phyloP scores from a whole-genome alignment of 495 filamentous ascomycete species.

The Staphylotrichum tortipilum region DNA sequence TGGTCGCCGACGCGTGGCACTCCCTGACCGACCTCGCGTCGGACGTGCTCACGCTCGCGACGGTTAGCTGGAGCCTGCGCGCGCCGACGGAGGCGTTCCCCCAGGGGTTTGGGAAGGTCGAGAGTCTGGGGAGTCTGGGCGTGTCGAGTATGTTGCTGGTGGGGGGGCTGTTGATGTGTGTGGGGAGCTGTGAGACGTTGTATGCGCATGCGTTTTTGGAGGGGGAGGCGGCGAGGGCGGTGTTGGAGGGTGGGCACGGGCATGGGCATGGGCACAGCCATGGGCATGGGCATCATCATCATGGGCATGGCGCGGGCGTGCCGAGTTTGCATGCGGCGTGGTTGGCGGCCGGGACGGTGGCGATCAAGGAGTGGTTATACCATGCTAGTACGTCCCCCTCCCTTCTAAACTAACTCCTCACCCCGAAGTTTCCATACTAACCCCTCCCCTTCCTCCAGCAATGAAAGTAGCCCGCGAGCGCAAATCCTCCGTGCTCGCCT shows the following conservation, averaged over 20 bases:
- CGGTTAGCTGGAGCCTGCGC: constrained; percentile 82
- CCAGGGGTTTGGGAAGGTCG: constrained; percentile 90
- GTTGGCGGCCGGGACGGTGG: constrained; percentile 85
- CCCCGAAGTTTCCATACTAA: neutral
- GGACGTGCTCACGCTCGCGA: constrained; percentile 86
- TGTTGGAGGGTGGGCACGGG: constrained; percentile 53
- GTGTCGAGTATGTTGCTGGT: constrained; percentile 81
- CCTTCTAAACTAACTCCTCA: no score
- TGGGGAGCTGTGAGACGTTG: constrained; percentile 64
- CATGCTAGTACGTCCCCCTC: constrained; percentile 68
- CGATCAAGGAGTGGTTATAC: constrained; percentile 94
- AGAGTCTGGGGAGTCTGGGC: constrained; percentile 85
- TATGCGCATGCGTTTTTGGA: constrained; percentile 76
- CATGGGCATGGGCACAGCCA: constrained; percentile 28
- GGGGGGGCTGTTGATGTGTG: constrained; percentile 85
- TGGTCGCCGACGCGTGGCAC: constrained; percentile 93
- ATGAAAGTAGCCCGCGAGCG: constrained; percentile 94
- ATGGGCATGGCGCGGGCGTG: constrained; percentile 53
- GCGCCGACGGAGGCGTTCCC: constrained; percentile 77
- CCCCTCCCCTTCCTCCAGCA: constrained; percentile 39
- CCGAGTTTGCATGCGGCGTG: constrained; percentile 90
- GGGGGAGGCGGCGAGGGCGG: constrained; percentile 45
- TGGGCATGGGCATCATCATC: constrained; percentile 42
- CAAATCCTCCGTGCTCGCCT: constrained; percentile 92
- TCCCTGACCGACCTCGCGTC: constrained; percentile 90